Conservation (phyloP, 202 grass and related monocot species). For the Elaeis oleifera region DNA sequence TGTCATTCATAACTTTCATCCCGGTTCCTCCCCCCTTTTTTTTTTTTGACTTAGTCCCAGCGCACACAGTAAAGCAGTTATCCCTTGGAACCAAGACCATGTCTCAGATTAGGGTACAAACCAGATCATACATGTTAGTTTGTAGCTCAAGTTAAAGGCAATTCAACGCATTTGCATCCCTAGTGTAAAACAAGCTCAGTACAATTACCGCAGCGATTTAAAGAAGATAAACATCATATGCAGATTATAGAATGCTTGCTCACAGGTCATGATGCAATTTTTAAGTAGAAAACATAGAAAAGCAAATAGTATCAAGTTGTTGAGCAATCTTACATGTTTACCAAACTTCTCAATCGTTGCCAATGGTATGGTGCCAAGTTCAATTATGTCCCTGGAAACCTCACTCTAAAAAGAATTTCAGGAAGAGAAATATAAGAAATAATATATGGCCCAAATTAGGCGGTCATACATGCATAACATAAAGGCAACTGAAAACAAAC, state of each 20-base stretch:
- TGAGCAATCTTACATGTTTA: slow-evolving; percentile 52
- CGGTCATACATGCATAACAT: not conserved
- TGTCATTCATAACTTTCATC: too few species aligned
- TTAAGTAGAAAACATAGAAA: slow-evolving; percentile 14
- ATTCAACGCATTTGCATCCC: too few species aligned
- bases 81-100: too few species aligned
- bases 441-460: not conserved
- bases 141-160: too few species aligned
- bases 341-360: slow-evolving; percentile 78
- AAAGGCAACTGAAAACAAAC: not conserved
- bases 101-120: too few species aligned
- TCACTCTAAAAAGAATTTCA: slow-evolving; percentile 38
- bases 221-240: too few species aligned
- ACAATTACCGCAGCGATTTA: too few species aligned
- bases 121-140: too few species aligned
- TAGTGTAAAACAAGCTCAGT: too few species aligned
- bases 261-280: not conserved
- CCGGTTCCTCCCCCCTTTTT: too few species aligned
- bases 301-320: not conserved
- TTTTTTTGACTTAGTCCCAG: too few species aligned
- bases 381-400: slow-evolving; percentile 52
- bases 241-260: slow-evolving; percentile 1
- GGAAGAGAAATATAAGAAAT: not conserved
- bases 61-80: too few species aligned
- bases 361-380: slow-evolving; percentile 82